Percentiles rank a stretch among this genome's conserved stretches.
Conservation (phyloP, 495 filamentous ascomycete species). For the Aspergillus cavernicola region DNA sequence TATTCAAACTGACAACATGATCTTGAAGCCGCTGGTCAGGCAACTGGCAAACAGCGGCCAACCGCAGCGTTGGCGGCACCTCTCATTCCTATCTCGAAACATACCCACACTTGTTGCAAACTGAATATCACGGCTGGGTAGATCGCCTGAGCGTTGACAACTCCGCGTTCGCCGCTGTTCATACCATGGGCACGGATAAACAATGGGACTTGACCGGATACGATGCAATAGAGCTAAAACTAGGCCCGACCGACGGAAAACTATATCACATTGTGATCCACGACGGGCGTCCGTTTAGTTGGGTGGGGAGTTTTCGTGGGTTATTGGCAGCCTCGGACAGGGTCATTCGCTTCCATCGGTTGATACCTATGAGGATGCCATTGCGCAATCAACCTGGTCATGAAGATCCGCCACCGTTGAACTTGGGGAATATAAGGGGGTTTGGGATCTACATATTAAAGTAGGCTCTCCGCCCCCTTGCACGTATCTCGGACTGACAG, state of each 20-base stretch:
- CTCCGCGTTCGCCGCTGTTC: not conserved
- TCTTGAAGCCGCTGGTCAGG: conserved; percentile 1
- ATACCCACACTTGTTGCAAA: not conserved
- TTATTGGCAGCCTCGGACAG: not conserved
- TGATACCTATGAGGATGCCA: not conserved
- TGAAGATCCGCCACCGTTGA: not conserved
- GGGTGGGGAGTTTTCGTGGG: conserved; percentile 2
- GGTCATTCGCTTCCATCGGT: not conserved
- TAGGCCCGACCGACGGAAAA: conserved; percentile 38
- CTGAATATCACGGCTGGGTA: conserved; percentile 10
- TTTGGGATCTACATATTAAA: conserved; percentile 6
- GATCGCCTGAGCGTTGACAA: not conserved
- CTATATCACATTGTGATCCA: conserved; percentile 64
- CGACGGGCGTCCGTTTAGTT: conserved; percentile 34
- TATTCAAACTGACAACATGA: not conserved
- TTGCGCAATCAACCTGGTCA: not conserved
- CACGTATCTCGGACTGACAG: too few relatives aligned
- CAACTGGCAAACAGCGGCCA: not conserved
- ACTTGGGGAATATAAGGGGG: not conserved
- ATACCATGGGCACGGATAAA: not conserved
- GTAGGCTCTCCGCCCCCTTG: not conserved
- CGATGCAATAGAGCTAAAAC: conserved; percentile 41
- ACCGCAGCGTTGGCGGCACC: not conserved
- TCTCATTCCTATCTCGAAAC: not conserved
- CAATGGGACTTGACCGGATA: conserved; percentile 42